Evolutionary conservation across 140 eudicot genomes (phyloP), one percentile per base, ranked within the genome.

Genomic region (Ambrosia hybrid): DNA sequence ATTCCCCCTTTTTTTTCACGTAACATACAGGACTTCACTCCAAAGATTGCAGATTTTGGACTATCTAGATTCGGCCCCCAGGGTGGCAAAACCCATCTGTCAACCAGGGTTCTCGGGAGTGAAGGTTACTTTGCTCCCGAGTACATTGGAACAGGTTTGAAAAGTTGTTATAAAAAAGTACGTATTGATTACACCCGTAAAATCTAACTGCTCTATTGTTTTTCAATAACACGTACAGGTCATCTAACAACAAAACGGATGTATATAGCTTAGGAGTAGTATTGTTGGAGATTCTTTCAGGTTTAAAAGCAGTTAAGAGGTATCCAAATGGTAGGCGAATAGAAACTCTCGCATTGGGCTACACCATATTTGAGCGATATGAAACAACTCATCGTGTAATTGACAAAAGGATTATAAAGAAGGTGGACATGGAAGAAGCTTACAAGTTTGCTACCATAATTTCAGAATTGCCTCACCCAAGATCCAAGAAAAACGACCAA

Each of bases 241-340:
- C 88, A 80, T 76, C 66, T 83, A 83, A 83, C 85, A 51, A 45
- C 69, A 34, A 80, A 67, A 80, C 78, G 10, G 88, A 83, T 68
- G 83, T 83, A 7, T 83, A 83, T 83, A 80, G 88, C 75, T 72
- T 79, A 45, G 85, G 88, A 51, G 85, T 83, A 30, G 88, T 83
- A 38, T 67, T 83, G 3, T 77, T 83, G 17, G 88, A 83, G 74
- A 80, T 83, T 66, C 77, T 83, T 10, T 80, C 88, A 3, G 88
- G 85, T 14, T 67, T 55, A 39, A 51, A 39, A 48, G 82, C 85
- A 16, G 59, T 79, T 13, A 78, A 71, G 65, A 75, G 78, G 49
- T 75, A 76, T 52, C 76, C 73, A 65, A 69, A 78, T 43, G 88
- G 80, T 46, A 58, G 5, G 63, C 51, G 70, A 21, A 79, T 34